Conservation (phyloP, 768 basidiomycete species). For the Harrya chromipes region DNA sequence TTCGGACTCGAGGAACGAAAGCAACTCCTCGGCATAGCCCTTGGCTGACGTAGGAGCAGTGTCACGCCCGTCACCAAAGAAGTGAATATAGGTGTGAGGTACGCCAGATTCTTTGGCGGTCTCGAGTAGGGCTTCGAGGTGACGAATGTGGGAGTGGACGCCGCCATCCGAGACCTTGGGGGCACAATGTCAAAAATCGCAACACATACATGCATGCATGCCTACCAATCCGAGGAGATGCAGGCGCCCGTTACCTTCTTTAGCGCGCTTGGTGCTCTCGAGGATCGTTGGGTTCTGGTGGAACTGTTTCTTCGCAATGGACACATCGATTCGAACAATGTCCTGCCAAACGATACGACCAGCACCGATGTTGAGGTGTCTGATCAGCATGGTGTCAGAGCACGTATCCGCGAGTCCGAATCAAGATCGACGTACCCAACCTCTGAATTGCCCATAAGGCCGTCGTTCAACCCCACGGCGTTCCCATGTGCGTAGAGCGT, state of each 20-base stretch:
- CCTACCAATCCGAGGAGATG: slow-evolving; percentile 86
- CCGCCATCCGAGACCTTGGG: slow-evolving; percentile 87
- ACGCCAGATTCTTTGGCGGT: slow-evolving; percentile 84
- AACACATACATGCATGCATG: slow-evolving; percentile 2
- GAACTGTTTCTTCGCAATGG: slow-evolving; percentile 86
- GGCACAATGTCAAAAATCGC: slow-evolving; percentile 1
- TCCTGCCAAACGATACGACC: slow-evolving; percentile 97
- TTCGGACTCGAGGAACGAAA: slow-evolving; percentile 74
- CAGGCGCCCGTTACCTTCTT: slow-evolving; percentile 76
- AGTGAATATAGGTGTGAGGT: slow-evolving; percentile 87
- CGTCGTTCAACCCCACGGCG: slow-evolving; percentile 90
- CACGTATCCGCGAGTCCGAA: too few relatives aligned
- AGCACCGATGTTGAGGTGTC: slow-evolving; percentile 93
- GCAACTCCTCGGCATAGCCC: slow-evolving; percentile 72
- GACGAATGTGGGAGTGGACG: slow-evolving; percentile 93
- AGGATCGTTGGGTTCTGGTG: slow-evolving; percentile 75
- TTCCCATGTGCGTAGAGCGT: slow-evolving; percentile 81
- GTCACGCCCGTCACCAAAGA: slow-evolving; percentile 93
- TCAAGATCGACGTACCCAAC: slow-evolving; percentile 66
- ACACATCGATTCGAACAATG: slow-evolving; percentile 91
- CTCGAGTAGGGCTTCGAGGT: slow-evolving; percentile 87
- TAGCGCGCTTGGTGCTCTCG: slow-evolving; percentile 71
- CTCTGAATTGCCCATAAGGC: slow-evolving; percentile 97
- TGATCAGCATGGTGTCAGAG: slow-evolving; percentile 27
- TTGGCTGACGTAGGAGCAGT: slow-evolving; percentile 85